phyloP scores from a whole-genome alignment of 306 rosid species.

The Vigna mungo region DNA sequence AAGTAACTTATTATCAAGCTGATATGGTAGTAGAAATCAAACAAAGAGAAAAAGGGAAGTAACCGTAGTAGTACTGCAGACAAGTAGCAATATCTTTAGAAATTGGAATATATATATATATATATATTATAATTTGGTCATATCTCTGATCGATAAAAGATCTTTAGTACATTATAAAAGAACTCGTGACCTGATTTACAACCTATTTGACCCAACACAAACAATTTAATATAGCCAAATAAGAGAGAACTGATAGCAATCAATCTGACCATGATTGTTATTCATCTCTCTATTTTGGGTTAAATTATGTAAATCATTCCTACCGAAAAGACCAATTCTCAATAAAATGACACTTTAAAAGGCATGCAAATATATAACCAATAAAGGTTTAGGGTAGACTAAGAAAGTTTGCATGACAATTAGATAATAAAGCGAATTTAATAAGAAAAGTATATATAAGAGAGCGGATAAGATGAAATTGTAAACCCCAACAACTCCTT shows the following conservation, averaged over 20 bases:
- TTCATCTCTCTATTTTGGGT: neutral
- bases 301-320: neutral
- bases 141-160: no score
- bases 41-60: constrained; percentile 18
- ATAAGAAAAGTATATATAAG: no score
- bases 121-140: no score
- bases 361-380: neutral
- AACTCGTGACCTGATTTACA: neutral
- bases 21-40: constrained; percentile 16
- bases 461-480: no score
- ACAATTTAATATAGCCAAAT: neutral
- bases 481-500: no score
- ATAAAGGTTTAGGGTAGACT: no score
- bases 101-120: no score
- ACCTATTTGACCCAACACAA: constrained; percentile 11
- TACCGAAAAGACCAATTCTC: neutral
- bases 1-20: constrained; percentile 13
- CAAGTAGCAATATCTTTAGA: neutral
- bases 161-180: neutral
- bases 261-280: constrained; percentile 10
- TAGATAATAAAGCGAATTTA: no score
- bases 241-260: constrained; percentile 4
- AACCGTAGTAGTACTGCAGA: neutral
- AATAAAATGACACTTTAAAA: neutral
- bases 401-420: no score